Evolutionary conservation across 2,329 filamentous ascomycete species (phyloP).

Genomic region (Trichoderma hamatum): DNA sequence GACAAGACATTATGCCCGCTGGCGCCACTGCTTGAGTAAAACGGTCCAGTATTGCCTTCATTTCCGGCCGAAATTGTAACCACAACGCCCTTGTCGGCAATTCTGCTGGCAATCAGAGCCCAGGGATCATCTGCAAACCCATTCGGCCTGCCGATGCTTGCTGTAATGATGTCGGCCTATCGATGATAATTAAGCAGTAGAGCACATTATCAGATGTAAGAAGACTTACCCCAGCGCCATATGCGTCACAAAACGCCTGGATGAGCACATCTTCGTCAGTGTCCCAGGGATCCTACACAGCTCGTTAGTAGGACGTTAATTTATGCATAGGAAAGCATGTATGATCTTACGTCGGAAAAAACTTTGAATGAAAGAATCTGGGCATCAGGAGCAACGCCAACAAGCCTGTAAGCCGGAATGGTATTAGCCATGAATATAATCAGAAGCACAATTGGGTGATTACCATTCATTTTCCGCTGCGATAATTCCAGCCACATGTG

Average conservation of each 20-base stretch:
- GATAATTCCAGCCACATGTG: slow-evolving; percentile 51
- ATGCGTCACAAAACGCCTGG: slow-evolving; percentile 43
- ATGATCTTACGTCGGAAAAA: slow-evolving; percentile 41
- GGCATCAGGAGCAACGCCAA: slow-evolving; percentile 50
- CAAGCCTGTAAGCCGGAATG: slow-evolving; percentile 38
- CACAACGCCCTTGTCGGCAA: slow-evolving; percentile 51
- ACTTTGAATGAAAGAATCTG: slow-evolving; percentile 50
- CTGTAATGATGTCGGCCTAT: slow-evolving; percentile 49
- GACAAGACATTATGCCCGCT: slow-evolving; percentile 41
- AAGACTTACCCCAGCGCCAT: slow-evolving; percentile 38
- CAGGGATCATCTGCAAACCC: slow-evolving; percentile 49
- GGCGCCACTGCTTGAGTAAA: slow-evolving; percentile 45
- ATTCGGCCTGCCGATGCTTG: slow-evolving; percentile 44
- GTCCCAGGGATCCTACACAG: slow-evolving; percentile 35
- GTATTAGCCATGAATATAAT: not conserved
- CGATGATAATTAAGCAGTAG: not conserved
- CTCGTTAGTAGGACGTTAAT: not conserved
- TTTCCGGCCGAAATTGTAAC: slow-evolving; percentile 57
- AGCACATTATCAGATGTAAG: not conserved
- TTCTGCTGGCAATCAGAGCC: slow-evolving; percentile 46
- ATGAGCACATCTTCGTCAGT: slow-evolving; percentile 43
- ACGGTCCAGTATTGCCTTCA: slow-evolving; percentile 51
- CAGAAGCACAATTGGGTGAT: not conserved
- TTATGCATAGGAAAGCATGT: not conserved
- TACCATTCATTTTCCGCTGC: slow-evolving; percentile 47